Evolutionary conservation across 2,329 filamentous ascomycete genomes (phyloP).

Genomic region (Monilinia polystroma): DNA sequence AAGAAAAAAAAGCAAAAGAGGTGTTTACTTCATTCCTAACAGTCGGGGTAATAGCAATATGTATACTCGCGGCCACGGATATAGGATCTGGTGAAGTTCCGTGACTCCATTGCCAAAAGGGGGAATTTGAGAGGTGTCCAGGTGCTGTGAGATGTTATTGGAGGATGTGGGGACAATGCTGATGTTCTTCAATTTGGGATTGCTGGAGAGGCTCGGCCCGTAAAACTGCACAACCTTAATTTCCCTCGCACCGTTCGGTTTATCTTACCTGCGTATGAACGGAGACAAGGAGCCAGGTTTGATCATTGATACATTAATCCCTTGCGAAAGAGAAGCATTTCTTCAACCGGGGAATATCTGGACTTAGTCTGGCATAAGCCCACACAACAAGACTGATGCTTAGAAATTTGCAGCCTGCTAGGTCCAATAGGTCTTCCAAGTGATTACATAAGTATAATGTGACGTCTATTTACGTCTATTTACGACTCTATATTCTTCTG

Average conservation of each 20-base stretch:
- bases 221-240: neutral
- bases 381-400: too few species aligned
- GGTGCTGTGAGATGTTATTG: conserved; percentile 3
- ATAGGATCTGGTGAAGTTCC: conserved; percentile 9
- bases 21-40: neutral
- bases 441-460: too few species aligned
- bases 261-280: neutral
- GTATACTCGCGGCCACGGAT: conserved; percentile 14
- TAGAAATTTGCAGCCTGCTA: neutral
- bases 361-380: too few species aligned
- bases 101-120: conserved; percentile 21
- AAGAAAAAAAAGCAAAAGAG: conserved; percentile 11
- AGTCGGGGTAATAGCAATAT: conserved; percentile 19
- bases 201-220: conserved; percentile 5
- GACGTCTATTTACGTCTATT: too few species aligned
- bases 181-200: conserved; percentile 6
- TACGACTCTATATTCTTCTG: too few species aligned
- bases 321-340: neutral
- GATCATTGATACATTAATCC: neutral
- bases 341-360: neutral
- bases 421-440: neutral
- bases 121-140: neutral
- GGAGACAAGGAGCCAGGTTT: conserved; percentile 5
- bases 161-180: neutral
- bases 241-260: neutral